Evolutionary conservation across 106 monocot genomes (phyloP).

Genomic region (Hemerocallis citrina): DNA sequence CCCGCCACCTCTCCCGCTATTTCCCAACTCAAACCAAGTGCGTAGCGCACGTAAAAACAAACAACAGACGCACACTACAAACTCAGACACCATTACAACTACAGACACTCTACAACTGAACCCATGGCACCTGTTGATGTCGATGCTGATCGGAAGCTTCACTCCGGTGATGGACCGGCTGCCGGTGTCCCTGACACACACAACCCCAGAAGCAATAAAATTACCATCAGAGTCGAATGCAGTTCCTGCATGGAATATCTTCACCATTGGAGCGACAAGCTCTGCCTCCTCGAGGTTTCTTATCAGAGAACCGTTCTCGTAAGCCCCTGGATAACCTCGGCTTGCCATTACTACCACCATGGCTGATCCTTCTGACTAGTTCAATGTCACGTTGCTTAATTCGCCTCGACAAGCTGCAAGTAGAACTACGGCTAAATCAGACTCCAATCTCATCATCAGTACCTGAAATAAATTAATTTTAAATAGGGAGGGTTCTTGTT

Average conservation of each 20-base stretch:
- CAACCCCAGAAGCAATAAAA: conserved; percentile 64
- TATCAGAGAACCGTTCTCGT: conserved; percentile 72
- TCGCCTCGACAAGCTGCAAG: conserved; percentile 79
- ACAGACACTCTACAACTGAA: too few relatives aligned
- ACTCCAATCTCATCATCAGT: conserved; percentile 88
- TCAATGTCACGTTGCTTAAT: conserved; percentile 42
- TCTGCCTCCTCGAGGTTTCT: conserved; percentile 80
- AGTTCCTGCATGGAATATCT: conserved; percentile 90
- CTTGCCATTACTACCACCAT: conserved; percentile 97
- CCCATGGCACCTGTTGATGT: too few relatives aligned
- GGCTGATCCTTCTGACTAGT: conserved; percentile 73
- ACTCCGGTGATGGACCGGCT: too few relatives aligned
- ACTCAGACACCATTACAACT: too few relatives aligned
- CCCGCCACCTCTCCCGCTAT: too few relatives aligned
- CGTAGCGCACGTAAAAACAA: too few relatives aligned
- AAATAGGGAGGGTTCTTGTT: neutral
- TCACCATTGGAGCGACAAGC: conserved; percentile 47
- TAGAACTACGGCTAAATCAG: conserved; percentile 71
- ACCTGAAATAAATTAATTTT: conserved; percentile 49
- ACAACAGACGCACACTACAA: too few relatives aligned
- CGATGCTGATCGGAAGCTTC: too few relatives aligned
- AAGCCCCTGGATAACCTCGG: conserved; percentile 71
- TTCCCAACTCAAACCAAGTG: too few relatives aligned
- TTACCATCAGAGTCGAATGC: conserved; percentile 54
- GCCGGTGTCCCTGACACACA: too few relatives aligned